Evolutionary conservation across 768 basidiomycete genomes (phyloP), one percentile per base, ranked within the genome.

Genomic region (Mycena venus): DNA sequence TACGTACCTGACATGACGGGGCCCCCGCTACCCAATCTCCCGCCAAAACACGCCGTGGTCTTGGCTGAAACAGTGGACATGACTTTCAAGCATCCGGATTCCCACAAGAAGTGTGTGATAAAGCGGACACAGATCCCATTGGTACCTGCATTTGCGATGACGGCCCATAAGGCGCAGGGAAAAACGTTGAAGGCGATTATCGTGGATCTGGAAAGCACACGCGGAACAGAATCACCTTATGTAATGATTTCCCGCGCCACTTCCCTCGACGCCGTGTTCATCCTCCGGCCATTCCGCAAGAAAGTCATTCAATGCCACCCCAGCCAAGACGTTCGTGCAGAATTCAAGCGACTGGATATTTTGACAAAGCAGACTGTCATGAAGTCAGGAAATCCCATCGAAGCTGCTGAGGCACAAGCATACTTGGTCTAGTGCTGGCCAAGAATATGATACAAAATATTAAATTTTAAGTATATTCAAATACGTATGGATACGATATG

Each of bases 1-100:
- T 66, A 66, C 51, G 32, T 66, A 66, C 64, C 64, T n/a, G 64
- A 66, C n/a, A 66, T 66, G 64, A 19, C 64, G 2, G 64, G 64
- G 1, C 64, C 64, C 38, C 32, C 64, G 4, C 32, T 66, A 4
- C 63, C 64, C 5, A 66, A 66, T 53, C 49, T 66, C 21, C 64
- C 64, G 7, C 64, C 64, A 25, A 53, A 66, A 40, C 51, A 66
- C 34, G 64, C 64, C 2, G 29, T 12, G 5, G n/a, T 66, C 27
- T 36, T 66, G 12, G 51, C 49, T 2, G 64, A 66, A 27, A 53
- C 64, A 1, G 64, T 66, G 31, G 25, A 55, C 25, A 66, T 66
- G 64, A 66, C 47, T 4, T 66, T 66, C 51, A 55, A 25, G 8
- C 64, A 66, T 36, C 64, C 64, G 11, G 64, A 66, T 29, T 67